Conservation (phyloP, 1,284 basidiomycete genomes). For the Fistulinella staudtii region DNA sequence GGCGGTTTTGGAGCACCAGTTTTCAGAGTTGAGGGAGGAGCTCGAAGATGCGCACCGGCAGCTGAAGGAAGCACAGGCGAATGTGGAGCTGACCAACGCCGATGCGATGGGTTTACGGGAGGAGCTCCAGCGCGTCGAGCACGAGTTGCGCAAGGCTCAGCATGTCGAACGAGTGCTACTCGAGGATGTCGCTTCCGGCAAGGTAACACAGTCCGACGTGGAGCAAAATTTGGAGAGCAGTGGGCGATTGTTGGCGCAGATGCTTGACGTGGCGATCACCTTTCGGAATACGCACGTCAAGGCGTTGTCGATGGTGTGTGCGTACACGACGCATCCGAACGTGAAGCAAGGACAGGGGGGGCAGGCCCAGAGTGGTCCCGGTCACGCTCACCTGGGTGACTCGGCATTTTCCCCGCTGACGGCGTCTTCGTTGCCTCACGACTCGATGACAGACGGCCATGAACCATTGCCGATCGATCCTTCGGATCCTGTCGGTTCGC, state of each 20-base stretch:
- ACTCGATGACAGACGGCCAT: constrained; percentile 48
- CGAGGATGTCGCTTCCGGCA: constrained; percentile 57
- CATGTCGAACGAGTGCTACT: constrained; percentile 60
- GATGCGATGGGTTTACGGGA: constrained; percentile 66
- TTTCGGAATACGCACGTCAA: constrained; percentile 72
- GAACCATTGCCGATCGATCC: constrained; percentile 72
- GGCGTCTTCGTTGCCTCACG: constrained; percentile 41
- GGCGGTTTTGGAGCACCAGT: constrained; percentile 84
- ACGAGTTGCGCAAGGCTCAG: constrained; percentile 59
- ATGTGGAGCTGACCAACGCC: constrained; percentile 56
- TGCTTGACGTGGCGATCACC: constrained; percentile 69
- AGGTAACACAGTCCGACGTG: constrained; percentile 60
- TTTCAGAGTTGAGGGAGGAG: constrained; percentile 67
- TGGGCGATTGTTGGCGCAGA: constrained; percentile 62
- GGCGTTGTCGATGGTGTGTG: constrained; percentile 58
- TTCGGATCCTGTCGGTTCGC: constrained; percentile 61
- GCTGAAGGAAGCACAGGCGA: constrained; percentile 55
- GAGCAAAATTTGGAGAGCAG: constrained; percentile 61
- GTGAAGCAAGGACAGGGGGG: constrained; percentile 36
- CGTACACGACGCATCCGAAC: constrained; percentile 56
- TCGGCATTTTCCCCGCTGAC: constrained; percentile 44
- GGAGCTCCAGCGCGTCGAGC: constrained; percentile 66
- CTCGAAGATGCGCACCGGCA: constrained; percentile 57
- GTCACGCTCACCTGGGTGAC: constrained; percentile 43
- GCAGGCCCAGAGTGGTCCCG: constrained; percentile 23